Base-by-base conservation (phyloP, 2,329 filamentous ascomycete species). In the Aspergillus sp. region DNA sequence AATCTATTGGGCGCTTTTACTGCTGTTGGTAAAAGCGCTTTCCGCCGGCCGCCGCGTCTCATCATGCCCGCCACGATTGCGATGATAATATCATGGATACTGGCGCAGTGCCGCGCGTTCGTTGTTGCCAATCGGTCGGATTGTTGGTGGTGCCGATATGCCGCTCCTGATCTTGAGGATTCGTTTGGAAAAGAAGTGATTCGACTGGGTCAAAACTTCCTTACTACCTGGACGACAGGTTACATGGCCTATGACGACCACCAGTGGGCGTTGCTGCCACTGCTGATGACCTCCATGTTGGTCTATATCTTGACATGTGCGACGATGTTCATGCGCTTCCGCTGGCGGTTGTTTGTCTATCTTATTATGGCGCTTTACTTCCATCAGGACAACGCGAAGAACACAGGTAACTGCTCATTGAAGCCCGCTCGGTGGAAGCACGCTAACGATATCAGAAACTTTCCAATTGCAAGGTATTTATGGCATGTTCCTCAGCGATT, bases 171-270 rank as follows among this genome's bases (percentile, higher is more conserved):
- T 21, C 66, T 77, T 15, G 69, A 77, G 47, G 74, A 77, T 23
- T 72, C 75, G 5, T 72, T 83, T n/a, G 70, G 69, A 50, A 70
- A 74, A 14, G 81, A 83, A 61, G 62, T 83, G 6, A 61, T 70
- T 31, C 70, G 78, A 17, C 66, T 84, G 37, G 75, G 80, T 54
- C 65, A 67, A 57, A 77, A 77, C 59, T 79, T 81, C 61, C 70
- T 81, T 23, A 74, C 70, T 9, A 78, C 77, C 11, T 84, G 82
- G 82, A 81, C 80, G 12, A 79, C 74, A 52, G 77, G 76, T 1
- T 78, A 78, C 64, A 82, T 81, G 69, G 72, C 77, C 8, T 83
- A 81, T 55, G 82, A 84, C 64, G 76, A 82, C 56, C 81, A 84
- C 59, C 82, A 84, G 64, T 84, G 82, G 82, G 80, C 81, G 3